Evolutionary conservation across 202 grass and related monocot species (phyloP).

Genomic region (Brachypodium distachyon): DNA sequence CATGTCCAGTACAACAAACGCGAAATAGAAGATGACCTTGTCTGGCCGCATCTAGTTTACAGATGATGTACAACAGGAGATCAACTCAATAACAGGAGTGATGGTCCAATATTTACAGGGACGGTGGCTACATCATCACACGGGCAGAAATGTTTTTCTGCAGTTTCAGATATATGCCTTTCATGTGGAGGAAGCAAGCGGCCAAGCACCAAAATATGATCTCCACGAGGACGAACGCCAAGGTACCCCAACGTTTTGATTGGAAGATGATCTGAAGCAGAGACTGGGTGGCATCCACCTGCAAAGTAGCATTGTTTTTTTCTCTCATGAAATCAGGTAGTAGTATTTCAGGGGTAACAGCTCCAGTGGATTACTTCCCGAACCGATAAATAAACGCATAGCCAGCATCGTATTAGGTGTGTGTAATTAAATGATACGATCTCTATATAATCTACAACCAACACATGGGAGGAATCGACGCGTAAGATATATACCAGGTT

Average conservation of each 20-base stretch:
- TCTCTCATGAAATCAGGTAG: neutral
- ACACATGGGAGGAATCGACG: neutral
- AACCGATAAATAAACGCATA: neutral
- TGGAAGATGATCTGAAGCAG: conserved; percentile 50
- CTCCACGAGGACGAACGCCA: conserved; percentile 70
- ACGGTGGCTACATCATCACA: neutral
- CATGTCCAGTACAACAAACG: too few species aligned
- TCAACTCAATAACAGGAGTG: neutral
- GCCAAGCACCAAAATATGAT: conserved; percentile 75
- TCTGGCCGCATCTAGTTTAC: neutral
- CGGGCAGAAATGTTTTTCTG: neutral
- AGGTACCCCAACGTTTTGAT: conserved; percentile 70
- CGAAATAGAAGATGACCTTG: too few species aligned
- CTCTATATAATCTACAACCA: neutral
- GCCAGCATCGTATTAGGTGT: neutral
- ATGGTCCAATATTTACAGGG: neutral
- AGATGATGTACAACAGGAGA: neutral
- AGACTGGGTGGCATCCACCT: conserved; percentile 67
- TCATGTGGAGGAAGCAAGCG: conserved; percentile 67
- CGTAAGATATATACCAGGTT: conserved; percentile 48
- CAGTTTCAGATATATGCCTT: conserved; percentile 66
- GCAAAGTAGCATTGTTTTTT: neutral
- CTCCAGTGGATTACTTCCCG: neutral
- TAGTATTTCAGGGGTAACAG: neutral
- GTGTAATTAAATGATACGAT: neutral